Base-by-base conservation (phyloP, 768 basidiomycete species). In the Strobilomyces dryophilus region DNA sequence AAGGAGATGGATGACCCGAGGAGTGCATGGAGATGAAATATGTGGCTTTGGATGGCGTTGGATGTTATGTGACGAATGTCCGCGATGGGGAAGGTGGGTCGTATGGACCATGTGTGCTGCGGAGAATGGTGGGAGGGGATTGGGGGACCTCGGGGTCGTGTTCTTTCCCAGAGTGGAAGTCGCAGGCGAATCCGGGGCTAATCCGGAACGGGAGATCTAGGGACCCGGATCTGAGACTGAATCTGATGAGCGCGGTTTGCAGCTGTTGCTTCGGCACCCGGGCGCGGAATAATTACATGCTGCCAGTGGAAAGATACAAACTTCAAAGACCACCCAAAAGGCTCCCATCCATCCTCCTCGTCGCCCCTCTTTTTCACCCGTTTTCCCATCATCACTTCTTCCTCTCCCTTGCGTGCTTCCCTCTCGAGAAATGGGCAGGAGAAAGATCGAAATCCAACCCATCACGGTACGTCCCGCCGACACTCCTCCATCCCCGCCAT, bases 401-500 rank as follows among this genome's bases (percentile, higher is more conserved):
- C 11, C 20, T 39, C 39, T 42, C 49, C 41, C 2, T 34, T 20
- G 29, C 15, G 8, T 40, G 8, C 35, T 5, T 36, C 48, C 39
- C 48, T 31, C 44, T 56, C 49, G 15, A 44, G 55, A 67, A 61
- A 86, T 86, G 87, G 87, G 87, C 58, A 74, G 87, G 69, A 74
- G 87, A 74, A 89, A 89, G 76, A 89, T 89, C 63, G 87, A 87
- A 73, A 89, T 89, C 42, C 85, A 87, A 68, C 85, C 87, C 59
- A 89, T 89, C 66, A 83, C 82, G 2, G 87, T 88, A 59, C 67
- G 86, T 80, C 55, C 51, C 46, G 41, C 47, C 53, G 55, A 55
- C 47, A 34, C 53, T 36, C 45, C 44, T 49, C 34, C 49, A 20
- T 27, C 55, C 57, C 49, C 56, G 27, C 43, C 47, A 35, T 58